Evolutionary conservation across 2,329 filamentous ascomycete genomes (phyloP).

Genomic region (Diaporthe sp.): DNA sequence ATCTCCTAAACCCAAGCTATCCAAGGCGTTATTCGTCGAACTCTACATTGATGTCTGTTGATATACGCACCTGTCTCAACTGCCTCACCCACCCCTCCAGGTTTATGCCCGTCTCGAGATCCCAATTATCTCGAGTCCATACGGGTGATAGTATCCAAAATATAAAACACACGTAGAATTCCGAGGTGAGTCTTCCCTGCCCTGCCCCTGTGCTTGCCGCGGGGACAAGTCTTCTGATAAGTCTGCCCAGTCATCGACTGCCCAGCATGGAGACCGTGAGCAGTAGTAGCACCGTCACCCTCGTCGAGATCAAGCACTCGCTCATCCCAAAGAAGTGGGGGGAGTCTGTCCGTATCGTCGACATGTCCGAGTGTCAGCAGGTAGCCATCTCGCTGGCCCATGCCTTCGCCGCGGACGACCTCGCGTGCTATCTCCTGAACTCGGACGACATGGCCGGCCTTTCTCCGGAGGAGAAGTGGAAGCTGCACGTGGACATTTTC

Average conservation of each 20-base stretch:
- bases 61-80: slow-evolving; percentile 68
- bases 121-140: slow-evolving; percentile 67
- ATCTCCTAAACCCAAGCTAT: slow-evolving; percentile 41
- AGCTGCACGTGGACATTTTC: slow-evolving; percentile 82
- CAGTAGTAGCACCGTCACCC: slow-evolving; percentile 47
- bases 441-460: slow-evolving; percentile 75
- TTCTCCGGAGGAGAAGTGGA: slow-evolving; percentile 79
- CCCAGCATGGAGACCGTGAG: slow-evolving; percentile 61
- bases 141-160: slow-evolving; percentile 70
- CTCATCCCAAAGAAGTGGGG: slow-evolving; percentile 68
- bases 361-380: slow-evolving; percentile 77
- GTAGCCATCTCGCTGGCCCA: slow-evolving; percentile 81
- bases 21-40: slow-evolving; percentile 41
- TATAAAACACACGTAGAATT: slow-evolving; percentile 59
- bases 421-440: slow-evolving; percentile 82
- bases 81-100: slow-evolving; percentile 69
- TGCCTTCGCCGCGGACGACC: slow-evolving; percentile 82
- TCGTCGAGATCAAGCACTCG: slow-evolving; percentile 56
- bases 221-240: not conserved
- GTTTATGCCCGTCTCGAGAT: slow-evolving; percentile 71
- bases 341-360: slow-evolving; percentile 72
- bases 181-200: slow-evolving; percentile 25
- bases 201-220: not conserved
- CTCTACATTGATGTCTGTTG: slow-evolving; percentile 72
- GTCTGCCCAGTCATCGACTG: slow-evolving; percentile 30